Evolutionary conservation across 2,329 filamentous ascomycete species (phyloP).

Genomic region (Colletotrichum tropicale): DNA sequence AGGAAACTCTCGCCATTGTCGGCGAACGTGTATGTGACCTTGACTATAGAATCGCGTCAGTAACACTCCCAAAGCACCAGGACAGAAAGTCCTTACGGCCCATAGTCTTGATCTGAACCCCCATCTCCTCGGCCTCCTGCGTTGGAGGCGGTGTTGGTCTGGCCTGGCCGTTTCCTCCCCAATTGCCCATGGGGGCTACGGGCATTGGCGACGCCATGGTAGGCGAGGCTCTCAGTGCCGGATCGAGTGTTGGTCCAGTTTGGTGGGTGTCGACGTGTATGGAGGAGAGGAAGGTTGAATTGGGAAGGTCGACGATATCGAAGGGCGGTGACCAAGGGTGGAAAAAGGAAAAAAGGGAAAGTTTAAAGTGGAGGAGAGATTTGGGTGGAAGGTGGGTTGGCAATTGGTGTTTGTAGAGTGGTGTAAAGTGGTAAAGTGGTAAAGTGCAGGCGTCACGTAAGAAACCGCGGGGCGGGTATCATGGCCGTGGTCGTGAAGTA

Average conservation of each 20-base stretch:
- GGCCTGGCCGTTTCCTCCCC: slow-evolving; percentile 31
- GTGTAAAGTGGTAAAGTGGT: slow-evolving; percentile 16
- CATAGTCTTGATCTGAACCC: slow-evolving; percentile 67
- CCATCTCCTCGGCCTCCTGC: slow-evolving; percentile 44
- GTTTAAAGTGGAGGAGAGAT: slow-evolving; percentile 9
- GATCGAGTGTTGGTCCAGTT: slow-evolving; percentile 7
- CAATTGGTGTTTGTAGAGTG: slow-evolving; percentile 16
- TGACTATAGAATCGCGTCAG: slow-evolving; percentile 63
- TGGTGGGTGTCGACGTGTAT: background rate
- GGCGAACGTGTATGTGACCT: slow-evolving; percentile 97
- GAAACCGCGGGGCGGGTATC: slow-evolving; percentile 22
- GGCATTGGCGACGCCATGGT: slow-evolving; percentile 46
- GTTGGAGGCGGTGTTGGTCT: slow-evolving; percentile 18
- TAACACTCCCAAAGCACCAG: background rate
- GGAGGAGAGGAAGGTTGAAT: background rate
- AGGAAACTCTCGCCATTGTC: slow-evolving; percentile 86
- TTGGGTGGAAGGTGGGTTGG: slow-evolving; percentile 1
- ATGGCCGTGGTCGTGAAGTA: slow-evolving; percentile 20
- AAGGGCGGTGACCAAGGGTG: slow-evolving; percentile 2
- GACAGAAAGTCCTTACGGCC: slow-evolving; percentile 59
- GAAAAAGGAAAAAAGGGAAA: slow-evolving; percentile 7
- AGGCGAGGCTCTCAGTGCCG: slow-evolving; percentile 18
- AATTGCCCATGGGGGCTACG: slow-evolving; percentile 32
- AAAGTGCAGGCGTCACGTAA: slow-evolving; percentile 21
- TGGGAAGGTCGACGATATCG: background rate